phyloP scores from a whole-genome alignment of 495 filamentous ascomycete genomes.

The Hypomontagnella submonticulosa region DNA sequence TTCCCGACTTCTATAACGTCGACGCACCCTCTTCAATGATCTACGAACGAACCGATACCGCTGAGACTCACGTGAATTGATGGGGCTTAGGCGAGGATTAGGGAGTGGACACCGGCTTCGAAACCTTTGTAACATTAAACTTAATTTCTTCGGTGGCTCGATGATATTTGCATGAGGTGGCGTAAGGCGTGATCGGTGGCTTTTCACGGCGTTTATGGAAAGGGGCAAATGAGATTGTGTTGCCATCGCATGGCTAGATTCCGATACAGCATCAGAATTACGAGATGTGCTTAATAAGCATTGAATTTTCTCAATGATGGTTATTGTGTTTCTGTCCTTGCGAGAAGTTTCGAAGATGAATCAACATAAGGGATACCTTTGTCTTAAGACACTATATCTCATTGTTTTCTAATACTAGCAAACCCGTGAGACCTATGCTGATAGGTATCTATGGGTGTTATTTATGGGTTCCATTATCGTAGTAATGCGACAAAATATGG shows the following conservation, averaged over 20 bases:
- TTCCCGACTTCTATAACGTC: too few species aligned
- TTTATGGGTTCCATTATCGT: too few species aligned
- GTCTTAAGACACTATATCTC: neutral
- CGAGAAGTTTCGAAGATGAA: neutral
- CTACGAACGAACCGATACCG: neutral
- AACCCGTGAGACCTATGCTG: too few species aligned
- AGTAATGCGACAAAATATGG: too few species aligned
- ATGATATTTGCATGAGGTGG: conserved; percentile 18
- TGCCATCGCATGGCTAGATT: conserved; percentile 6
- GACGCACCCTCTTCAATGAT: too few species aligned
- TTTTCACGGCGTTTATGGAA: conserved; percentile 26
- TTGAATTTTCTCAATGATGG: neutral
- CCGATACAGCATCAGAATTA: conserved; percentile 4
- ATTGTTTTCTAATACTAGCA: too few species aligned
- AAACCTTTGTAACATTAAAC: conserved; percentile 2
- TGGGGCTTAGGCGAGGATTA: neutral
- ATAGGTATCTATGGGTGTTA: too few species aligned
- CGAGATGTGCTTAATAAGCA: conserved; percentile 10
- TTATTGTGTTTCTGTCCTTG: too few species aligned
- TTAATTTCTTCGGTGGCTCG: conserved; percentile 1
- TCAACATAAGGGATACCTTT: neutral
- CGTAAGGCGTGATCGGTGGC: conserved; percentile 8
- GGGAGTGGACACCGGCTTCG: neutral
- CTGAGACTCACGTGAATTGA: too few species aligned
- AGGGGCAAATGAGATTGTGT: conserved; percentile 21